Percentiles rank a stretch among this genome's conserved stretches.
phyloP scores from a whole-genome alignment of 2,329 filamentous ascomycete genomes.

The Knoxdaviesia proteae region DNA sequence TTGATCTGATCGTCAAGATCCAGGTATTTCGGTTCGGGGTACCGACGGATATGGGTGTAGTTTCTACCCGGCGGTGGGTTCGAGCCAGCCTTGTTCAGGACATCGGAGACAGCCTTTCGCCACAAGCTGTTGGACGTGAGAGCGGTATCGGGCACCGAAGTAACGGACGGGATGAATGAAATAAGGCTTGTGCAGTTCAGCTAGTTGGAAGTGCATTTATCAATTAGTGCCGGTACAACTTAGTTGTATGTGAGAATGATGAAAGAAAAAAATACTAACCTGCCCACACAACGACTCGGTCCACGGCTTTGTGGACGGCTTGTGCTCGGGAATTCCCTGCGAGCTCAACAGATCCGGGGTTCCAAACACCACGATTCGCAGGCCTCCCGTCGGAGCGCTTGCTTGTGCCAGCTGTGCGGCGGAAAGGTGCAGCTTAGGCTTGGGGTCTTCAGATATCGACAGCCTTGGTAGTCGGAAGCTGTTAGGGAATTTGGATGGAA shows the following conservation, averaged over 20 bases:
- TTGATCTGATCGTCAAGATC: conserved; percentile 24
- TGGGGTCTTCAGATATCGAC: too few species aligned
- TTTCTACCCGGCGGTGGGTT: conserved; percentile 16
- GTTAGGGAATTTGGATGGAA: too few species aligned
- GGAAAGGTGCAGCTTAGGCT: too few species aligned
- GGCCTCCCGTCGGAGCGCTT: conserved; percentile 10
- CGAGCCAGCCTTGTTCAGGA: conserved; percentile 12
- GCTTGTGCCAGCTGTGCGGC: background rate
- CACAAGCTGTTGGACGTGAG: conserved; percentile 32
- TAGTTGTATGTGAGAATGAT: background rate
- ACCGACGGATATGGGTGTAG: conserved; percentile 22
- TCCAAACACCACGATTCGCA: conserved; percentile 31
- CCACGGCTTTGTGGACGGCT: conserved; percentile 15
- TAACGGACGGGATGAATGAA: conserved; percentile 20
- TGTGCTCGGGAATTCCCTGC: conserved; percentile 9
- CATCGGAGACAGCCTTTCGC: conserved; percentile 15
- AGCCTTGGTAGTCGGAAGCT: too few species aligned
- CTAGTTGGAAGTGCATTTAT: conserved; percentile 10
- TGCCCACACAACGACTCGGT: conserved; percentile 26
- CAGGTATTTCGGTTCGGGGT: conserved; percentile 16
- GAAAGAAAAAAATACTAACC: conserved; percentile 12
- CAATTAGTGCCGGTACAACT: background rate
- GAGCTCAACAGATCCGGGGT: conserved; percentile 22
- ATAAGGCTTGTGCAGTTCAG: conserved; percentile 23
- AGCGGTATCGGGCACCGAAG: conserved; percentile 20